Base-by-base conservation (phyloP, 1,284 basidiomycete species). In the Ceratobasidium theobromae region DNA sequence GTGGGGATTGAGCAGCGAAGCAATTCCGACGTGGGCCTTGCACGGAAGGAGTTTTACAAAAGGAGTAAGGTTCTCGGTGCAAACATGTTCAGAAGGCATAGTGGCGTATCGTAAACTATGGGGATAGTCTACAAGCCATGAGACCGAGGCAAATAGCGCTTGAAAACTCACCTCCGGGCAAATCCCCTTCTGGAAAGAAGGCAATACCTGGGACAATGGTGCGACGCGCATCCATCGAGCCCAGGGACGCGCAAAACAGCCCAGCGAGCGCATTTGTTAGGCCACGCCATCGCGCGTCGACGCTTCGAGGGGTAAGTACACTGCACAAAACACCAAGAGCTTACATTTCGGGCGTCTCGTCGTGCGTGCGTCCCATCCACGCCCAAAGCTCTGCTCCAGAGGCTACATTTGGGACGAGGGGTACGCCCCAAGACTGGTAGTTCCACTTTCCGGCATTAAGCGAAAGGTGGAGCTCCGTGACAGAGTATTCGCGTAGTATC, bases 21-120 rank as follows among this genome's bases (percentile, higher is more conserved):
- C 91, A n/a, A 98, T 82, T 9, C 96, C 96, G 0, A 93, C 93
- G n/a, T 83, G 79, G 1, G 89, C 86, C 74, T 96, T 93, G 81
- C 95, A 98, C 0, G 97, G 96, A 1, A 99, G 79, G 4, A 98
- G 86, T 73, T 95, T 94, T 65, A 98, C 82, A 77, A 98, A 95
- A 0, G 97, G 96, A 0, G 95, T 96, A 4, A 99, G 79, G 75
- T 98, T 98, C 74, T 99, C 97, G 1, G 96, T 99, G 75, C 96
- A 99, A 16, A 97, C 89, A 69, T 88, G 82, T 73, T 94, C 90
- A 5, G 86, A 91, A 3, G 90, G 89, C 9, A 91, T 82, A 18
- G 86, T 85, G 0, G 88, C 91, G 71, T 94, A 89, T 52, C 87
- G 85, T 32, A 91, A 79, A 57, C 80, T 77, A 69, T 89, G 82